These are phyloP conservation scores for Symbiodinium natans DNA, from an alignment of 73 alveolate genomes.

Conservation along the genomic window DNA sequence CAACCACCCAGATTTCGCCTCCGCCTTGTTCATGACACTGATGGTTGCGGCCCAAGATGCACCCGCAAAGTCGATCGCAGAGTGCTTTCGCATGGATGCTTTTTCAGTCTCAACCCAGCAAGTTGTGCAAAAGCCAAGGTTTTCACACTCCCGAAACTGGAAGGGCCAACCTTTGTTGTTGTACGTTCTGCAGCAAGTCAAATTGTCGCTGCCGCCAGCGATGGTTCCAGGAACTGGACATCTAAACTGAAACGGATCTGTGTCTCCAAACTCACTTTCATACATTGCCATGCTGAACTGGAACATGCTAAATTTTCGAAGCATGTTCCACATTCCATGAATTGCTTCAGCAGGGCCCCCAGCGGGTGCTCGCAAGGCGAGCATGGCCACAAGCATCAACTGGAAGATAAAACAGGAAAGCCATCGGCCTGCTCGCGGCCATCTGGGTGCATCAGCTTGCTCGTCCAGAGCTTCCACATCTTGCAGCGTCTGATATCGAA, in stretches of 20 bases:
- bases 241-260: conserved; percentile 83
- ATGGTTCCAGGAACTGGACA: conserved; percentile 68
- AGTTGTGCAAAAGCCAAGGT: conserved; percentile 70
- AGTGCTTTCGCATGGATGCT: conserved; percentile 44
- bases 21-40: conserved; percentile 73
- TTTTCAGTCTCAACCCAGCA: conserved; percentile 62
- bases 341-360: not conserved
- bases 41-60: conserved; percentile 84
- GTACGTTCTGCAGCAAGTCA: conserved; percentile 27
- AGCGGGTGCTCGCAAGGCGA: not conserved
- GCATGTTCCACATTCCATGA: not conserved
- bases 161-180: conserved; percentile 83
- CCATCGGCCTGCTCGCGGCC: not conserved
- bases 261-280: conserved; percentile 65
- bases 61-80: conserved; percentile 41
- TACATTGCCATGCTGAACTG: conserved; percentile 3
- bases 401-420: not conserved
- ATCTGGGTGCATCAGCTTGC: not conserved
- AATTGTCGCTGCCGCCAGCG: not conserved
- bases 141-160: conserved; percentile 49
- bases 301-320: not conserved
- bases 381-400: not conserved
- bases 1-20: not conserved
- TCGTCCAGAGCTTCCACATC: not conserved
- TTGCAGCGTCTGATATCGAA: not conserved